Conservation (phyloP, 1,284 basidiomycete genomes). For the Moesziomyces sp. region DNA sequence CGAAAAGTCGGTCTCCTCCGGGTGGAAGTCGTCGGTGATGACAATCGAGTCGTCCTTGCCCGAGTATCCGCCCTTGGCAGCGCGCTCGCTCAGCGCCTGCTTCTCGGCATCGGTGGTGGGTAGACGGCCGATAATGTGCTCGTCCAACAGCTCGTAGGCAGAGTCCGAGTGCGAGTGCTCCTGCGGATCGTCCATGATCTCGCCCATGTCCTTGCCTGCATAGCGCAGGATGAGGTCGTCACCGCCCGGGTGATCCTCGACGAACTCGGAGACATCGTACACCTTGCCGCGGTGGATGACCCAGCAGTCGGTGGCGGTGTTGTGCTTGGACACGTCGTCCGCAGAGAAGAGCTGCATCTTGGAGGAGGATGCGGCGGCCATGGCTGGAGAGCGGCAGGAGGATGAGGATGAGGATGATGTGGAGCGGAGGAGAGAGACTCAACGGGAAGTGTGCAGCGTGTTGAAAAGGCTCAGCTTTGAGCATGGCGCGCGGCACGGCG, state of each 20-base stretch:
- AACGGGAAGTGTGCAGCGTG: background rate
- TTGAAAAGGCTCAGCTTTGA: background rate
- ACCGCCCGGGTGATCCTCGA: constrained; percentile 71
- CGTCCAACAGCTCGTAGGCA: constrained; percentile 91
- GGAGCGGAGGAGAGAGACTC: background rate
- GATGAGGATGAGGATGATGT: constrained; percentile 3
- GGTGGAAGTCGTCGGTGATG: constrained; percentile 71
- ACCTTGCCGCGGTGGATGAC: constrained; percentile 70
- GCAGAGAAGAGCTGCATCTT: constrained; percentile 51
- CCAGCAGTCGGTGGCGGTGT: constrained; percentile 75
- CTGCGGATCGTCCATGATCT: constrained; percentile 82
- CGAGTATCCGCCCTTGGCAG: constrained; percentile 46
- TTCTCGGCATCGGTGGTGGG: constrained; percentile 46
- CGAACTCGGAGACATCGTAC: constrained; percentile 71
- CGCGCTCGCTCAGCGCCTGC: constrained; percentile 21
- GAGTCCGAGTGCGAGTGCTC: constrained; percentile 93
- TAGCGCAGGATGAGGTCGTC: constrained; percentile 73
- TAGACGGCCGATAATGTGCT: constrained; percentile 71
- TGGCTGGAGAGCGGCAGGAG: background rate
- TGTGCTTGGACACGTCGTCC: constrained; percentile 65
- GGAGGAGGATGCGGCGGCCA: constrained; percentile 28
- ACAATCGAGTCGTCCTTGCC: constrained; percentile 72
- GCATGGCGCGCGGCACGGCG: too few relatives aligned
- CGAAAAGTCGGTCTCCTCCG: constrained; percentile 57
- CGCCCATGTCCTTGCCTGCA: constrained; percentile 85